Percentiles rank a stretch among this genome's conserved stretches.
These are phyloP conservation scores for Coemansia interrupta DNA, from an alignment of 192 early-diverging fungal species.

Conservation along the genomic window DNA sequence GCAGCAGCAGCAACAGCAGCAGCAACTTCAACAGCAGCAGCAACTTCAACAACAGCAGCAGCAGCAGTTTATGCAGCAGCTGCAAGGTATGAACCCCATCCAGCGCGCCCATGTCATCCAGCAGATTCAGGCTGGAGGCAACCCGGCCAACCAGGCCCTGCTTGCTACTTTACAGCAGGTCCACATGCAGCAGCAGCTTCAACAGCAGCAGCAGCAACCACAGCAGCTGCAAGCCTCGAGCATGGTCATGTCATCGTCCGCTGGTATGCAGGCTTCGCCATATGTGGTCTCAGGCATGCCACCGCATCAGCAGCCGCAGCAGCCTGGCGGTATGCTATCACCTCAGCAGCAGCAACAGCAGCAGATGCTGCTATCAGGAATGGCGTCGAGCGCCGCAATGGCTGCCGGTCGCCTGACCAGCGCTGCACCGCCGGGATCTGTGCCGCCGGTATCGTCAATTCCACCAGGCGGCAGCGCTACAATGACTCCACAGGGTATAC, in stretches of 20 bases:
- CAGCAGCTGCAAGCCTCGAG: slow-evolving; percentile 9
- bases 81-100: slow-evolving; percentile 12
- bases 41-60: slow-evolving; percentile 18
- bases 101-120: slow-evolving; percentile 27
- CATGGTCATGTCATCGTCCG: slow-evolving; percentile 1
- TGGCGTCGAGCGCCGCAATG: not conserved
- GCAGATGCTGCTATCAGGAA: slow-evolving; percentile 7
- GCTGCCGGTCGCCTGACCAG: no score
- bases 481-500: not conserved
- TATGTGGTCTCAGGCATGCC: slow-evolving; percentile 17
- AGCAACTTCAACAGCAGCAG: slow-evolving; percentile 3
- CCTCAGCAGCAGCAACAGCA: slow-evolving; percentile 16
- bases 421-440: no score
- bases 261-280: slow-evolving; percentile 17
- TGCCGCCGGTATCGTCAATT: not conserved
- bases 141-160: slow-evolving; percentile 18
- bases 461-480: not conserved
- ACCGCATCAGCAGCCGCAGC: slow-evolving; percentile 11
- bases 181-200: slow-evolving; percentile 12
- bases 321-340: slow-evolving; percentile 1
- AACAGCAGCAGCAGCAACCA: slow-evolving; percentile 20
- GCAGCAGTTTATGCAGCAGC: slow-evolving; percentile 2
- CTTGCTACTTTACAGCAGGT: slow-evolving; percentile 22
- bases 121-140: slow-evolving; percentile 26
- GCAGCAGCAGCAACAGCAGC: slow-evolving; percentile 6